phyloP scores from a whole-genome alignment of 164 flowering plant genomes.

The Taxillus chinensis region DNA sequence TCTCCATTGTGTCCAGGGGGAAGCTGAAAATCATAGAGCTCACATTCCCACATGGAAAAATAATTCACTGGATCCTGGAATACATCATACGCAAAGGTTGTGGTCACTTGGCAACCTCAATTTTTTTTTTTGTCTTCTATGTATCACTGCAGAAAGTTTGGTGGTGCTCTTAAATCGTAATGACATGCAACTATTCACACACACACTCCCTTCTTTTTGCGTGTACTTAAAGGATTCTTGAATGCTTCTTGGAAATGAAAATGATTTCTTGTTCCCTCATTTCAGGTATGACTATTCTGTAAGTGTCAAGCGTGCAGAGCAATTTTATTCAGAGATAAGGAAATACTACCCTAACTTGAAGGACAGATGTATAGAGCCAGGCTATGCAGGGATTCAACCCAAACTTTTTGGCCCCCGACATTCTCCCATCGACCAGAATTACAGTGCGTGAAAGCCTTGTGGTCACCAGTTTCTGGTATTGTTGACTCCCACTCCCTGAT shows the following conservation, averaged over 20 bases:
- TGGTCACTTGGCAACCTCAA: too few species aligned
- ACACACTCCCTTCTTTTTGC: too few species aligned
- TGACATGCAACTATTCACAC: too few species aligned
- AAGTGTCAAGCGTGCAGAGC: slow-evolving; percentile 33
- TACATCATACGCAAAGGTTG: too few species aligned
- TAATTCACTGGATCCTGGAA: too few species aligned
- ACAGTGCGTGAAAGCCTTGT: slow-evolving; percentile 64
- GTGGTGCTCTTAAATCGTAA: too few species aligned
- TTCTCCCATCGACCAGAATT: slow-evolving; percentile 59
- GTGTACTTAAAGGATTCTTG: too few species aligned
- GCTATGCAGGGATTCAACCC: slow-evolving; percentile 84
- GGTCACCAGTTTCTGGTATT: slow-evolving; percentile 73
- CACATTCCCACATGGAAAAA: too few species aligned
- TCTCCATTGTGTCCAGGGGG: slow-evolving; percentile 58
- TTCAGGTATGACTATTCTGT: slow-evolving; percentile 80
- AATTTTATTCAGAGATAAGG: slow-evolving; percentile 65
- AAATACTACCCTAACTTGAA: slow-evolving; percentile 71
- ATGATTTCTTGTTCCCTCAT: too few species aligned
- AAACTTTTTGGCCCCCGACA: slow-evolving; percentile 73
- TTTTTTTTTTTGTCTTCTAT: too few species aligned
- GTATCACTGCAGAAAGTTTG: too few species aligned
- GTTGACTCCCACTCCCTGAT: slow-evolving; percentile 74
- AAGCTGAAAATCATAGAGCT: slow-evolving; percentile 59
- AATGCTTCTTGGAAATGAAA: too few species aligned
- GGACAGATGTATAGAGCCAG: slow-evolving; percentile 67